Base-by-base conservation (phyloP, 768 basidiomycete genomes). In the Trametes meyenii region DNA sequence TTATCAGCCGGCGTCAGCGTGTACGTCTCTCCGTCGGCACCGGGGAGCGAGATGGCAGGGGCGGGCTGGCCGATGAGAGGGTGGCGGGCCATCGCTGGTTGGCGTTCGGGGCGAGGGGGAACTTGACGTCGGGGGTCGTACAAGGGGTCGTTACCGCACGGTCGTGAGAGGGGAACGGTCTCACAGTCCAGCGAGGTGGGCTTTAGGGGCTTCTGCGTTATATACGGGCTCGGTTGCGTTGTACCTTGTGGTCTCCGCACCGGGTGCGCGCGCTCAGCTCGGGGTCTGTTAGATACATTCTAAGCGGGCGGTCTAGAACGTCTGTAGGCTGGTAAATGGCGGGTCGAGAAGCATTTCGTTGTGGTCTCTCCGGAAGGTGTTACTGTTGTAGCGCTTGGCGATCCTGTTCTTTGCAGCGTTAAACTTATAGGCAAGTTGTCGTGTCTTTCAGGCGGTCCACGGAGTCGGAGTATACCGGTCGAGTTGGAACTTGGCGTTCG, bases 11-110 rank as follows among this genome's bases (percentile, higher is more conserved):
- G 86, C 26, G 77, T 83, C 65, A 92, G 78, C 6, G 80, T 83
- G 70, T 81, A 90, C 5, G 74, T 68, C 56, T 85, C 73, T 3
- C 89, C 90, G 55, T 87, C 81, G 33, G 85, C 80, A 66, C 89
- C 85, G 35, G 77, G 81, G 4, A 94, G 79, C 16, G 84, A 83
- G 57, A 95, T 75, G 0, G 81, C 54, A 2, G 93, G 92, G 0
- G 90, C 91, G 14, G 72, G 71, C 69, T 89, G 80, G 45, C 85
- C 86, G 62, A 89, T 77, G 57, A 91, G 80, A 24, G 79, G 70
- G 62, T 84, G 77, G 54, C 76, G 57, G 48, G 58, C 62, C 62
- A 64, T 64, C 14, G 54, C 24, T 14, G 58, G 42, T 40, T 19
- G n/a, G 45, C 6, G 24, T 17, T 3, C 24, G 19, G 51, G 14